A percentile compares a stretch with the other conserved stretches of the same genome.
These are phyloP conservation scores for Diatrype stigma DNA, from an alignment of 2,329 filamentous ascomycete species.

Conservation along the genomic window DNA sequence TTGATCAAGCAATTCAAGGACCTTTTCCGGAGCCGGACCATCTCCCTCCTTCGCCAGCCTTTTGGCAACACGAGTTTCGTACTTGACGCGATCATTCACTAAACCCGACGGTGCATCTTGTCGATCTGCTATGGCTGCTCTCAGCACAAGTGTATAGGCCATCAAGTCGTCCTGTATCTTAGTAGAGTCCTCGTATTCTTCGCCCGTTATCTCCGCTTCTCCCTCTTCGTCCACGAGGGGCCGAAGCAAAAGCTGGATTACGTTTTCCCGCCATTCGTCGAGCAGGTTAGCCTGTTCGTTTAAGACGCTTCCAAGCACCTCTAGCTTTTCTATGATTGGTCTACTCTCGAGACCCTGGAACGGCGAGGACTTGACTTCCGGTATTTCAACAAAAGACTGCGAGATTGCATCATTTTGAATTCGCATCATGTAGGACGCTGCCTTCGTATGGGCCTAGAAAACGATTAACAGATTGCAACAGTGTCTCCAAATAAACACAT, in stretches of 20 bases:
- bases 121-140: constrained; percentile 74
- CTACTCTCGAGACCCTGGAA: constrained; percentile 69
- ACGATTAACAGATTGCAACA: background rate
- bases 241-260: constrained; percentile 66
- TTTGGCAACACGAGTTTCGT: constrained; percentile 65
- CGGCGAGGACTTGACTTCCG: constrained; percentile 50
- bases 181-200: constrained; percentile 86
- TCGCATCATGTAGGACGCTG: constrained; percentile 58
- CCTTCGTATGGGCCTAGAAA: constrained; percentile 41
- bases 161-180: constrained; percentile 85
- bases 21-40: constrained; percentile 66
- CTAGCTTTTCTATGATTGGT: constrained; percentile 61
- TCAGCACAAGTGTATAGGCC: constrained; percentile 76
- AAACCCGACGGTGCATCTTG: constrained; percentile 72
- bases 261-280: constrained; percentile 69
- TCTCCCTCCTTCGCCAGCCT: constrained; percentile 56
- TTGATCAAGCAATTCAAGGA: constrained; percentile 46
- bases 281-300: constrained; percentile 70
- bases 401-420: constrained; percentile 50
- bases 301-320: constrained; percentile 60
- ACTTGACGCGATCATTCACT: constrained; percentile 67
- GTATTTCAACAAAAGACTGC: constrained; percentile 58
- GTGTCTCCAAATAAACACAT: background rate
- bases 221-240: constrained; percentile 82
- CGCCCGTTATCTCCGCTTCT: constrained; percentile 69